These are phyloP conservation scores for Starmerella floricola DNA, from an alignment of 805 yeast species.

Conservation along the genomic window DNA sequence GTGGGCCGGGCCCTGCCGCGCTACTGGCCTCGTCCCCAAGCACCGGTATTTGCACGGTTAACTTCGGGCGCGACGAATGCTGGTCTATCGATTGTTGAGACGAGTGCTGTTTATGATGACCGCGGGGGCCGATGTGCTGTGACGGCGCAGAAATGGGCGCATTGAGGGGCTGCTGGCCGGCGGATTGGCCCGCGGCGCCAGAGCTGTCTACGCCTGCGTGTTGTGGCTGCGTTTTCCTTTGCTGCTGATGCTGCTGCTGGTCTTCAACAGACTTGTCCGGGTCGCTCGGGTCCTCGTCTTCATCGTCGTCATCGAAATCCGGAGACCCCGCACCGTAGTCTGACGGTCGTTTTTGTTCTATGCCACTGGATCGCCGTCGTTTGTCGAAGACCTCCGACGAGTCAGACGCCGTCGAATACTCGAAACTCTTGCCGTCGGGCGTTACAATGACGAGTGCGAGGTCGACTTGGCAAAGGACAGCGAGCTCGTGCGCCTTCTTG, in stretches of 20 bases:
- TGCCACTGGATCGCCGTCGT: conserved; percentile 2
- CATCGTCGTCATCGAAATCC: conserved; percentile 3
- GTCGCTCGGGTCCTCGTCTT: conserved; percentile 4
- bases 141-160: too few relatives aligned
- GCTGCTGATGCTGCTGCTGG: not conserved
- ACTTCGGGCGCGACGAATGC: conserved; percentile 27
- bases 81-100: not conserved
- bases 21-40: not conserved
- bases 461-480: conserved; percentile 86
- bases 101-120: not conserved
- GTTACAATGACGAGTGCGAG: conserved; percentile 82
- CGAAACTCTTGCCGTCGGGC: conserved; percentile 63
- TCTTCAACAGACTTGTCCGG: not conserved
- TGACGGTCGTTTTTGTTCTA: conserved; percentile 8
- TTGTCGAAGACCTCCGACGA: conserved; percentile 38
- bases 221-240: too few relatives aligned
- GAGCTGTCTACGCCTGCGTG: too few relatives aligned
- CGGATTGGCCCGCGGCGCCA: too few relatives aligned
- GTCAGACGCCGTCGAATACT: conserved; percentile 58
- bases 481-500: conserved; percentile 65
- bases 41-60: conserved; percentile 31
- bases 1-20: not conserved
- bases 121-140: too few relatives aligned
- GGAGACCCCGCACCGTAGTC: conserved; percentile 3
- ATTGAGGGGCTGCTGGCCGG: too few relatives aligned